These are phyloP conservation scores for Jackrogersella multiformis DNA, from an alignment of 495 filamentous ascomycete species.

Conservation along the genomic window DNA sequence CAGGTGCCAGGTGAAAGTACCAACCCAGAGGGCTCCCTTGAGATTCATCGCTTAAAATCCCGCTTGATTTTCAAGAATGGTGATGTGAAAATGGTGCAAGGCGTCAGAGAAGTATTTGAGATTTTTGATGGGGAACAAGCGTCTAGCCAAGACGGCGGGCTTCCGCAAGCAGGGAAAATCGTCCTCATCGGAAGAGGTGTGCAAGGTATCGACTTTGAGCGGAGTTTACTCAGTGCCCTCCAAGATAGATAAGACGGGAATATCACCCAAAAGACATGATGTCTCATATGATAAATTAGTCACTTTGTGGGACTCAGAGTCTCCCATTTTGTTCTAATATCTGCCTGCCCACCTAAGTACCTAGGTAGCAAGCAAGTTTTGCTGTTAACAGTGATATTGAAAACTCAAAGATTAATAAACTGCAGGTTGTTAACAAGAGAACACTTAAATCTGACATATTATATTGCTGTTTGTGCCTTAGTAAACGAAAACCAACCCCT, in stretches of 20 bases:
- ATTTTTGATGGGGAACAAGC: slow-evolving; percentile 70
- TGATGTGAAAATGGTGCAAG: slow-evolving; percentile 79
- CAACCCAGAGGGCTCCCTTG: slow-evolving; percentile 53
- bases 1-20: slow-evolving; percentile 60
- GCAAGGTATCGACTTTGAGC: slow-evolving; percentile 56
- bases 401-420: too few species aligned
- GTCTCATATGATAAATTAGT: too few species aligned
- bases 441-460: too few species aligned
- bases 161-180: slow-evolving; percentile 68
- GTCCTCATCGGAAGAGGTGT: slow-evolving; percentile 81
- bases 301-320: background rate
- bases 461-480: too few species aligned
- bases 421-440: too few species aligned
- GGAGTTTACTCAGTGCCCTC: slow-evolving; percentile 47
- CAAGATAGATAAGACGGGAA: slow-evolving; percentile 24
- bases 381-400: too few species aligned
- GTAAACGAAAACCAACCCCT: too few species aligned
- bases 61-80: slow-evolving; percentile 71
- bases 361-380: too few species aligned
- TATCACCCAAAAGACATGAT: too few species aligned
- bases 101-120: slow-evolving; percentile 92
- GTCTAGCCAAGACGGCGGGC: slow-evolving; percentile 23
- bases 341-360: too few species aligned
- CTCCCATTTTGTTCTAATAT: too few species aligned
- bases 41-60: slow-evolving; percentile 89